Evolutionary conservation across 2,329 filamentous ascomycete genomes (phyloP).

Genomic region (Talaromyces sp.): DNA sequence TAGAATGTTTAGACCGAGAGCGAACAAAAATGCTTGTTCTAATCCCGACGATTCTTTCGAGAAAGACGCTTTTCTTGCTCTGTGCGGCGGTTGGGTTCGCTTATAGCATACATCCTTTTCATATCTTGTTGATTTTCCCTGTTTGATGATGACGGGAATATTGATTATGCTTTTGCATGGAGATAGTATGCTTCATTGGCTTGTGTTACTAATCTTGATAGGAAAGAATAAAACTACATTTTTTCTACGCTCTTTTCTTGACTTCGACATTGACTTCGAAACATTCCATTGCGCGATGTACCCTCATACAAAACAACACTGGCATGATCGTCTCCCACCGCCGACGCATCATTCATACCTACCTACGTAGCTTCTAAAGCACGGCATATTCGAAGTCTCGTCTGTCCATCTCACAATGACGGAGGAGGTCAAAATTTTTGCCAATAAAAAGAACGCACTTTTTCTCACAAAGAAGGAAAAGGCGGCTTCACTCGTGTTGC

Average conservation of each 20-base stretch:
- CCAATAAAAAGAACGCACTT: constrained; percentile 35
- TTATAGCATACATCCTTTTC: constrained; percentile 40
- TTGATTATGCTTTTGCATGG: background rate
- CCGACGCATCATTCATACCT: background rate
- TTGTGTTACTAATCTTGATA: background rate
- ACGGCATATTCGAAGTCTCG: constrained; percentile 47
- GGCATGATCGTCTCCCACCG: background rate
- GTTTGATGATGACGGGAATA: background rate
- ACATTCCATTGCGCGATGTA: constrained; percentile 3
- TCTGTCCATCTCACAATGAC: constrained; percentile 37
- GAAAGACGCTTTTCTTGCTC: constrained; percentile 13
- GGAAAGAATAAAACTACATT: background rate
- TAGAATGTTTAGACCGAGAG: constrained; percentile 41
- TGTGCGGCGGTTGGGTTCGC: constrained; percentile 43
- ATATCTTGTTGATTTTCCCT: background rate
- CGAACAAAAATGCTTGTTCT: constrained; percentile 39
- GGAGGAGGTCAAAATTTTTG: constrained; percentile 47
- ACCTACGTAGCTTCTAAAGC: background rate
- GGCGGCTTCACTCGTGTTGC: constrained; percentile 41
- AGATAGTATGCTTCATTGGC: background rate
- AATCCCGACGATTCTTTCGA: constrained; percentile 39
- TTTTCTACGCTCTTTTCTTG: background rate
- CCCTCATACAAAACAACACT: background rate
- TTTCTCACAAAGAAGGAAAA: constrained; percentile 23
- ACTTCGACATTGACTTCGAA: background rate